Conservation (phyloP, 768 basidiomycete species). For the Tulasnella sp. region DNA sequence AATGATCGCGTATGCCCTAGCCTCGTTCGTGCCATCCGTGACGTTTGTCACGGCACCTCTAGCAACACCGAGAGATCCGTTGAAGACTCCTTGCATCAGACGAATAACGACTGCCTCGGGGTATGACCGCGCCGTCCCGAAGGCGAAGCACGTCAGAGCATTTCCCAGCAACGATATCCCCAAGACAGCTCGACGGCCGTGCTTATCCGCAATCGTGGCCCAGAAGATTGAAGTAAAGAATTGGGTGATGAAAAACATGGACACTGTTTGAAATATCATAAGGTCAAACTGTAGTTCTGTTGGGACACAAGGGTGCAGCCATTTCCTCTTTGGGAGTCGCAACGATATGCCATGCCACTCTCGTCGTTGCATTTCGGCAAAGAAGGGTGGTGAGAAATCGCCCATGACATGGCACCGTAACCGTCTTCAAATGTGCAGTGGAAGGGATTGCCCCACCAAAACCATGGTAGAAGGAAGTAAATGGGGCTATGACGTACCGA, state of each 20-base stretch:
- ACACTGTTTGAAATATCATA: conserved; percentile 35
- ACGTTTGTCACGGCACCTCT: conserved; percentile 78
- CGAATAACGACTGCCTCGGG: conserved; percentile 76
- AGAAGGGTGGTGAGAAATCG: no score
- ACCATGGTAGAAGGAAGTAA: no score
- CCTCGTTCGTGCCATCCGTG: conserved; percentile 87
- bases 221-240: conserved; percentile 91
- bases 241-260: conserved; percentile 88
- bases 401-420: no score
- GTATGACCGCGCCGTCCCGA: conserved; percentile 65
- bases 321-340: conserved; percentile 9
- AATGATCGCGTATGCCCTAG: conserved; percentile 86
- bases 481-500: conserved; percentile 54
- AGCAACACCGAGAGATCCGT: conserved; percentile 90
- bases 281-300: conserved; percentile 16
- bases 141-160: conserved; percentile 63
- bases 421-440: no score
- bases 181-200: conserved; percentile 77
- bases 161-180: conserved; percentile 78
- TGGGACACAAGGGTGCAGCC: no score
- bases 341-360: no score
- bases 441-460: no score
- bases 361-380: no score
- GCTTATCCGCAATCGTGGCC: conserved; percentile 91
- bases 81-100: conserved; percentile 85